Conservation (phyloP, 1,139 yeast genomes). For the Yamadazyma buinensis region DNA sequence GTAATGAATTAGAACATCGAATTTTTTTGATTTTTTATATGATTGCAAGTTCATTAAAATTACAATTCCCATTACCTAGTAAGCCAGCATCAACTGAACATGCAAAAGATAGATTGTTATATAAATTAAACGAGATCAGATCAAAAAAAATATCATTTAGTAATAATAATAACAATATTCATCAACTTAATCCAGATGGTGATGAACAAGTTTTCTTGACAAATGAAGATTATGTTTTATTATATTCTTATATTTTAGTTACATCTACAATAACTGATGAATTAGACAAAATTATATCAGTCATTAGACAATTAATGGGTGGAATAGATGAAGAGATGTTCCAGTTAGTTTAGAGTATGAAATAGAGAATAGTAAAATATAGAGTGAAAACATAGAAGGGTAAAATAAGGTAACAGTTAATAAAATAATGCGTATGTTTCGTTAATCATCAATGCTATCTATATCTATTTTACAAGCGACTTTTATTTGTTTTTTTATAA, state of each 20-base stretch:
- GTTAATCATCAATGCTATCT: too few species aligned
- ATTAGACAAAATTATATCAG: conserved; percentile 52
- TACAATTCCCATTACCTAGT: conserved; percentile 74
- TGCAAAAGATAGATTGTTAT: conserved; percentile 66
- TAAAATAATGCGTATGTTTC: too few species aligned
- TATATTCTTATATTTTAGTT: conserved; percentile 72
- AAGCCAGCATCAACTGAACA: conserved; percentile 77
- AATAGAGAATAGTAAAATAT: conserved; percentile 1
- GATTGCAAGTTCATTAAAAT: conserved; percentile 70
- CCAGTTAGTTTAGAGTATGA: conserved; percentile 24
- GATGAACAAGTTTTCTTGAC: conserved; percentile 19
- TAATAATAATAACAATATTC: not conserved
- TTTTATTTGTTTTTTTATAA: too few species aligned
- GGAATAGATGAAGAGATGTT: conserved; percentile 55
- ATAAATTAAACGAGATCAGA: conserved; percentile 55
- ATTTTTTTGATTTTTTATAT: conserved; percentile 72
- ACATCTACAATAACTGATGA: conserved; percentile 66
- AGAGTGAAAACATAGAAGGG: too few species aligned
- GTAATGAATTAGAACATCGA: conserved; percentile 67
- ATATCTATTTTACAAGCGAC: too few species aligned
- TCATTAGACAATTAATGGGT: conserved; percentile 60
- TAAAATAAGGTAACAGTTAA: too few species aligned
- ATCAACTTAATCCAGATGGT: too few species aligned
- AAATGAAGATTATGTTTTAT: conserved; percentile 68
- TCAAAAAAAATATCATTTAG: conserved; percentile 8